Evolutionary conservation across 2,329 filamentous ascomycete genomes (phyloP).

Genomic region (Botrytis paeoniae): DNA sequence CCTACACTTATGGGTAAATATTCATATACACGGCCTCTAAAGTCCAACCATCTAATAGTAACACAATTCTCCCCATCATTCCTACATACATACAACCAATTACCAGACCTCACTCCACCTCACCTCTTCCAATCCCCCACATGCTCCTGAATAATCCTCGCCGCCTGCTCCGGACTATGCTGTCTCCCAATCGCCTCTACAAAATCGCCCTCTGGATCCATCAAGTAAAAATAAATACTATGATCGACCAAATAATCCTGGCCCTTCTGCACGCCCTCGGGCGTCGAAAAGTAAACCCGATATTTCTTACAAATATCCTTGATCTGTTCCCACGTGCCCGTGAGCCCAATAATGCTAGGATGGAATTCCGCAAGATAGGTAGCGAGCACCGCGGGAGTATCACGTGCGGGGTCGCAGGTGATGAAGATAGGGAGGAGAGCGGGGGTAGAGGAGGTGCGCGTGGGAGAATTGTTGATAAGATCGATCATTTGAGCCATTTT

Average conservation of each 20-base stretch:
- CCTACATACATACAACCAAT: neutral
- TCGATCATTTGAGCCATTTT: conserved; percentile 99
- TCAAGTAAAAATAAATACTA: conserved; percentile 99
- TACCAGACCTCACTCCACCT: neutral
- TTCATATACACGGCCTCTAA: neutral
- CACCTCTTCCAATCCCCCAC: conserved; percentile 68
- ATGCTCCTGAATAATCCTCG: conserved; percentile 80
- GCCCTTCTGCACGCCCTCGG: conserved; percentile 79
- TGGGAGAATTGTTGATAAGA: conserved; percentile 49
- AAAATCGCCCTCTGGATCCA: conserved; percentile 98
- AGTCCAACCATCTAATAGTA: neutral
- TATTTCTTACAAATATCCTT: conserved; percentile 95
- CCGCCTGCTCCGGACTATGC: conserved; percentile 83
- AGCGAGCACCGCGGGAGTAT: conserved; percentile 81
- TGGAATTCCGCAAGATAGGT: conserved; percentile 91
- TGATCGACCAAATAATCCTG: conserved; percentile 98
- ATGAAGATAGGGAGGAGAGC: conserved; percentile 71
- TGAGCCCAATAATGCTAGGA: conserved; percentile 78
- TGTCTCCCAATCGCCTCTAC: conserved; percentile 95
- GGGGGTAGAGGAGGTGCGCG: conserved; percentile 46
- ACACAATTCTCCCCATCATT: neutral
- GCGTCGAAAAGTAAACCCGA: conserved; percentile 95
- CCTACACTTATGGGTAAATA: neutral
- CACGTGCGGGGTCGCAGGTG: conserved; percentile 89
- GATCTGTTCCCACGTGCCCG: conserved; percentile 89